phyloP scores from a whole-genome alignment of 345 rosid genomes.

The Lenwebbia sp. region DNA sequence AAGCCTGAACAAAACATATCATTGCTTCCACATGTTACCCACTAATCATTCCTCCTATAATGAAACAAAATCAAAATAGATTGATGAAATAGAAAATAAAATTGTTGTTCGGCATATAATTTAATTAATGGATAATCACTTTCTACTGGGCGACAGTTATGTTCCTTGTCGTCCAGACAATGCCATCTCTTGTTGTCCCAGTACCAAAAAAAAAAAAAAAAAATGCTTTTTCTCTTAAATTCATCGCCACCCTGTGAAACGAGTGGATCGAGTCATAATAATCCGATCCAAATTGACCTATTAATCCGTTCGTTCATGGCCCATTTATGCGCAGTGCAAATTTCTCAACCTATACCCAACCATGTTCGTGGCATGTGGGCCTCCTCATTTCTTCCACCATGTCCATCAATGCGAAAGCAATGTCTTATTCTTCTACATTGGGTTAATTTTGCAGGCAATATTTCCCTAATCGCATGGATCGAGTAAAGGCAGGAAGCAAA shows the following conservation, averaged over 20 bases:
- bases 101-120: not conserved
- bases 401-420: not conserved
- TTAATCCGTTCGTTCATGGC: too few species aligned
- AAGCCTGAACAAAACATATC: not conserved
- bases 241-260: not conserved
- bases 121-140: not conserved
- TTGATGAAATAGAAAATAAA: not conserved
- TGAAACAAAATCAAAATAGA: not conserved
- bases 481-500: not conserved
- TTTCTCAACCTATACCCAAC: too few species aligned
- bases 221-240: not conserved
- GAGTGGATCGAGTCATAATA: too few species aligned
- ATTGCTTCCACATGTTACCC: not conserved
- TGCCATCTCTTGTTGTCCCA: not conserved
- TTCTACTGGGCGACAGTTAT: not conserved
- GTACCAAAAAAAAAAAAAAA: not conserved
- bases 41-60: not conserved
- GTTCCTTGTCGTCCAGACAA: conserved; percentile 6
- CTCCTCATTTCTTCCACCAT: not conserved
- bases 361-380: too few species aligned
- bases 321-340: too few species aligned
- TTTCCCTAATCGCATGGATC: not conserved
- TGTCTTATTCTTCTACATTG: not conserved
- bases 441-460: not conserved
- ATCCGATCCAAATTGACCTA: too few species aligned